Evolutionary conservation across 352 stramenopile species (phyloP).

Genomic region (Phytopythium kandeliae): DNA sequence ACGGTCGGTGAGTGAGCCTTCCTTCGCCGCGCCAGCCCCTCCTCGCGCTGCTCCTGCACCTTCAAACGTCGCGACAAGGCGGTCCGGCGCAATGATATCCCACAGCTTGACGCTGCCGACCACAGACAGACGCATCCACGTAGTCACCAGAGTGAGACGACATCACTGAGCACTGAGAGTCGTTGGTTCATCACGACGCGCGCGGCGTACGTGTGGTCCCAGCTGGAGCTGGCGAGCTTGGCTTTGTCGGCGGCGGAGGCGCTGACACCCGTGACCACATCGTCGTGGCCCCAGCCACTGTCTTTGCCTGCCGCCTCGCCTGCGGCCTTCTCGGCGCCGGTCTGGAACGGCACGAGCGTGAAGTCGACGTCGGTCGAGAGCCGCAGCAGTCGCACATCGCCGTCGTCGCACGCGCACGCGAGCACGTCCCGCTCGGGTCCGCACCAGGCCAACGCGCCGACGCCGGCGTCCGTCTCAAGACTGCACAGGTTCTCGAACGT

Average conservation of each 20-base stretch:
- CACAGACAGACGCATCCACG: not conserved
- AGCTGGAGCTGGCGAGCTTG: slow-evolving; percentile 49
- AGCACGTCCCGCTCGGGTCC: slow-evolving; percentile 41
- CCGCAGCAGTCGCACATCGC: slow-evolving; percentile 50
- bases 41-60: slow-evolving; percentile 13
- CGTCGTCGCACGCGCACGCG: slow-evolving; percentile 63
- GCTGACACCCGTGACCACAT: slow-evolving; percentile 56
- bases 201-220: slow-evolving; percentile 63
- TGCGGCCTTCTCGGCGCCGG: not conserved
- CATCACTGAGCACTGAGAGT: no score
- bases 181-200: not conserved
- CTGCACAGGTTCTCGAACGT: slow-evolving; percentile 37
- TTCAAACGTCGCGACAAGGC: slow-evolving; percentile 43
- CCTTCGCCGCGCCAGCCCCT: not conserved
- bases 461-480: slow-evolving; percentile 37
- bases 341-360: slow-evolving; percentile 29
- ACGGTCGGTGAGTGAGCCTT: not conserved
- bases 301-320: not conserved
- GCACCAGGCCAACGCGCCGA: slow-evolving; percentile 51
- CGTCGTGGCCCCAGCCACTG: slow-evolving; percentile 45
- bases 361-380: slow-evolving; percentile 30
- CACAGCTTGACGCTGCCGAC: slow-evolving; percentile 82
- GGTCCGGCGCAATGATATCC: slow-evolving; percentile 49
- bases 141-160: not conserved
- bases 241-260: slow-evolving; percentile 36